A percentile compares a stretch with the other conserved stretches of the same genome.
phyloP scores from a whole-genome alignment of 108 stramenopile genomes.

The Mayamaea pseudoterrestris region DNA sequence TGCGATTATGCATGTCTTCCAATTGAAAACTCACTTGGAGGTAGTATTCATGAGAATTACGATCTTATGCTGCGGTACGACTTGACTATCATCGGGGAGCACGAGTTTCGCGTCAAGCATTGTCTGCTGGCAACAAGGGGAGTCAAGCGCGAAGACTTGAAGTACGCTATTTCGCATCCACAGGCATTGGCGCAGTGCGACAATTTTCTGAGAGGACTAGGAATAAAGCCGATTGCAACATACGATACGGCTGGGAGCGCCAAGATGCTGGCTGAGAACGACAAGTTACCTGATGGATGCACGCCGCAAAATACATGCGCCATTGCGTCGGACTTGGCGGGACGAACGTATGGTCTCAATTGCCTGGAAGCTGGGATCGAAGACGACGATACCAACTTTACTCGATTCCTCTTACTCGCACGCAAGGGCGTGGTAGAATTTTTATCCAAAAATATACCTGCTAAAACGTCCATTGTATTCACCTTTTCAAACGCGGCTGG shows the following conservation, averaged over 20 bases:
- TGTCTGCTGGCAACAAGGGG: conserved; percentile 77
- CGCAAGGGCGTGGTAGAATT: conserved; percentile 58
- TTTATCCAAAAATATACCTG: conserved; percentile 57
- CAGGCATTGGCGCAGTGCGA: conserved; percentile 98
- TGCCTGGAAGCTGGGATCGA: conserved; percentile 88
- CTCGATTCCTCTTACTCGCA: conserved; percentile 88
- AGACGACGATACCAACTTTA: conserved; percentile 96
- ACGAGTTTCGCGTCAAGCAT: conserved; percentile 93
- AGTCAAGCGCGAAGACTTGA: conserved; percentile 58
- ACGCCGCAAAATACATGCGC: conserved; percentile 86
- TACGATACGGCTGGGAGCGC: conserved; percentile 97
- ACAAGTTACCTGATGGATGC: conserved; percentile 50
- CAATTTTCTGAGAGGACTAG: conserved; percentile 77
- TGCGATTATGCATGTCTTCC: conserved; percentile 93
- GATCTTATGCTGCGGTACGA: conserved; percentile 95
- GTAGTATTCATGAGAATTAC: conserved; percentile 96
- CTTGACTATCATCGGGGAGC: conserved; percentile 73
- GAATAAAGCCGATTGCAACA: conserved; percentile 64
- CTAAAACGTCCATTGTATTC: conserved; percentile 92
- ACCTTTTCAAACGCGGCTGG: conserved; percentile 86
- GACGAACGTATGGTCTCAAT: conserved; percentile 77
- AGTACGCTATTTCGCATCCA: conserved; percentile 89
- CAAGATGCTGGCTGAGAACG: conserved; percentile 82
- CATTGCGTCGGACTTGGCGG: conserved; percentile 91
- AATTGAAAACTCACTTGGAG: conserved; percentile 94